Percentiles rank a stretch among this genome's conserved stretches.
These are phyloP conservation scores for Ganoderma sinense DNA, from an alignment of 1,284 basidiomycete species.

Conservation along the genomic window DNA sequence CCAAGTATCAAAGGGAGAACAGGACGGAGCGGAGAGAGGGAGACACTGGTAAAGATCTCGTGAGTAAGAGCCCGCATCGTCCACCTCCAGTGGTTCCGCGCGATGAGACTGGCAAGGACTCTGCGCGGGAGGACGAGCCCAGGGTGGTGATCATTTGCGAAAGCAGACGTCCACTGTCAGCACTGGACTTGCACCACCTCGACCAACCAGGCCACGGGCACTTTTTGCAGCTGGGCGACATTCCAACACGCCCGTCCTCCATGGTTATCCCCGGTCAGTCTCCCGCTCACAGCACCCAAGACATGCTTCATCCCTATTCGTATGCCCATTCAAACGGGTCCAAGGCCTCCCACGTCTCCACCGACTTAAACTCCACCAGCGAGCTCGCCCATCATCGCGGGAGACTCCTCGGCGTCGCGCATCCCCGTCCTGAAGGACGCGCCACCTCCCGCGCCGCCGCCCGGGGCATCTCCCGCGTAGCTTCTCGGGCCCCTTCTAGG, in stretches of 20 bases:
- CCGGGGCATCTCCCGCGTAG: slow-evolving; percentile 26
- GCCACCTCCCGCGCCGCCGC: slow-evolving; percentile 25
- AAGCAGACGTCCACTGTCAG: slow-evolving; percentile 28
- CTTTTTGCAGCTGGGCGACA: slow-evolving; percentile 22
- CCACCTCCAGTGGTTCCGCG: background rate
- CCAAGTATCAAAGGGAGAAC: background rate
- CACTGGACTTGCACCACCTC: slow-evolving; percentile 21
- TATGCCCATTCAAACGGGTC: slow-evolving; percentile 29
- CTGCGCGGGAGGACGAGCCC: background rate
- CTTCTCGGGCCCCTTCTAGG: slow-evolving; percentile 19
- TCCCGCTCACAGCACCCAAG: slow-evolving; percentile 7
- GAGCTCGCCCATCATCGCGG: slow-evolving; percentile 12
- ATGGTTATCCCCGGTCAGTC: slow-evolving; percentile 25
- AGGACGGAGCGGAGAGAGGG: background rate
- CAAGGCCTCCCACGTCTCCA: slow-evolving; percentile 23
- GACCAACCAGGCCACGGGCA: slow-evolving; percentile 15
- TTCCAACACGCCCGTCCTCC: slow-evolving; percentile 24
- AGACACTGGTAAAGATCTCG: background rate
- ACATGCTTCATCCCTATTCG: slow-evolving; percentile 21
- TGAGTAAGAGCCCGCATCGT: background rate
- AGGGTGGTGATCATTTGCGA: slow-evolving; percentile 17
- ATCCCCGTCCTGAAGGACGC: slow-evolving; percentile 22
- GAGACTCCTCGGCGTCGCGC: slow-evolving; percentile 16
- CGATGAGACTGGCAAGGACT: background rate
- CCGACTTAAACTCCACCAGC: slow-evolving; percentile 20